These are phyloP conservation scores for Graphiopsis chlorocephala DNA, from an alignment of 2,329 filamentous ascomycete genomes.

Conservation along the genomic window DNA sequence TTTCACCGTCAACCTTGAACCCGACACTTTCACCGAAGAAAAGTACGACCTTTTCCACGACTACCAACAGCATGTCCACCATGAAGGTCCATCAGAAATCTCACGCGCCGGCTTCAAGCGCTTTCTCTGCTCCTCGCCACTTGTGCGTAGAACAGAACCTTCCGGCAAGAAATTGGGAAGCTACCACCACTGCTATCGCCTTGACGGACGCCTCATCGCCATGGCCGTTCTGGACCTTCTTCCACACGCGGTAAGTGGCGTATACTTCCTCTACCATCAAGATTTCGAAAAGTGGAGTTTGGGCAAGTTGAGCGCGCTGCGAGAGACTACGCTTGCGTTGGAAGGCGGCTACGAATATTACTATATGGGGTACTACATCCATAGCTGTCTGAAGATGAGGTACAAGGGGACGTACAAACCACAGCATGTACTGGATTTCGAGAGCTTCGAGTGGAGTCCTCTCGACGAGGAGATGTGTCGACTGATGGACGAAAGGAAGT, in stretches of 20 bases:
- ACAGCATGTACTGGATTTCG: slow-evolving; percentile 70
- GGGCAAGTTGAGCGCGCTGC: slow-evolving; percentile 72
- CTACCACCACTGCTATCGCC: slow-evolving; percentile 77
- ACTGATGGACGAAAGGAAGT: slow-evolving; percentile 56
- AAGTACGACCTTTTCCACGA: slow-evolving; percentile 71
- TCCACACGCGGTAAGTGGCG: slow-evolving; percentile 72
- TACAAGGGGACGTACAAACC: slow-evolving; percentile 80
- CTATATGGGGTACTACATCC: slow-evolving; percentile 84
- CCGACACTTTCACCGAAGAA: slow-evolving; percentile 69
- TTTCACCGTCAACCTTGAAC: slow-evolving; percentile 68
- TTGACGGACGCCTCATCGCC: slow-evolving; percentile 73
- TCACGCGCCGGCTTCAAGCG: slow-evolving; percentile 61
- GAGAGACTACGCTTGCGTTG: slow-evolving; percentile 67
- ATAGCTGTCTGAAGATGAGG: slow-evolving; percentile 75
- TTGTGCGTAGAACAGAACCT: slow-evolving; percentile 48
- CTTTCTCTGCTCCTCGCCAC: slow-evolving; percentile 71
- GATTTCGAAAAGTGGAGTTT: slow-evolving; percentile 68
- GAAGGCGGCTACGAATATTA: slow-evolving; percentile 72
- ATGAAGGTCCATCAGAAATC: slow-evolving; percentile 61
- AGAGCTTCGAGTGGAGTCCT: slow-evolving; percentile 31
- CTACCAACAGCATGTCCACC: slow-evolving; percentile 72
- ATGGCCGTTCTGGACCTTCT: slow-evolving; percentile 75
- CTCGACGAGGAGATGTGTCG: slow-evolving; percentile 32
- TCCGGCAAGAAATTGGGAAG: slow-evolving; percentile 64
- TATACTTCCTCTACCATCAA: slow-evolving; percentile 80